Base-by-base conservation (phyloP, 2,329 filamentous ascomycete genomes). In the Fusarium camptoceras region DNA sequence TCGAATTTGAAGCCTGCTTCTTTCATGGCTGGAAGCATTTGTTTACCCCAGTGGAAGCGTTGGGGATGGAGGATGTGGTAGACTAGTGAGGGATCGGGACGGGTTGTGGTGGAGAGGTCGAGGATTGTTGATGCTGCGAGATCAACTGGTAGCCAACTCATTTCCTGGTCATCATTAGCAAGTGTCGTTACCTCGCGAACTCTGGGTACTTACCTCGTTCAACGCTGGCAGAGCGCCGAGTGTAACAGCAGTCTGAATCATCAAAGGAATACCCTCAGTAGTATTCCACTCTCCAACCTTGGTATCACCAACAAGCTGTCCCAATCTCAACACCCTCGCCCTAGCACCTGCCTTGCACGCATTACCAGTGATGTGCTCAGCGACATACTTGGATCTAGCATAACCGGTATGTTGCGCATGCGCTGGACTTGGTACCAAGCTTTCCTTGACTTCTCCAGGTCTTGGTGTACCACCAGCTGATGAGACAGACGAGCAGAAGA, bases 221-320 rank as follows among this genome's bases (percentile, higher is more conserved):
- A 88, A 76, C 12, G 74, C 73, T 0, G 86, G 87, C 3, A 88
- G 74, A 2, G 81, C 80, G 3, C 83, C 83, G 14, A 85, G 78
- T 0, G 83, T 85, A 3, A 77, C 72, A 0, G 83, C 83, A 5
- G 79, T 81, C 64, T 82, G 82, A 1, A 89, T 77, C 79, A 88
- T 85, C 57, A 88, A 74, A 2, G 87, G 83, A 20, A 87, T 84
- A 5, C 83, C 86, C 71, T 87, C 86, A 0, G 80, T 83, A 1
- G 76, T 76, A 69, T 85, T 87, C 86, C 86, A 88, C 14, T 83
- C 74, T 9, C 85, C 86, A 31, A 81, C 72, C 12, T 77, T 61
- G 0, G 80, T 83, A 70, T 87, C 85, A 1, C 81, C 85, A 12
- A 83, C 79, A 46, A 88, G 80, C 71, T 87, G 86, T 1, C 86